Evolutionary conservation across 148 eudicot species (phyloP).

Genomic region (Salicornia ramosissima): DNA sequence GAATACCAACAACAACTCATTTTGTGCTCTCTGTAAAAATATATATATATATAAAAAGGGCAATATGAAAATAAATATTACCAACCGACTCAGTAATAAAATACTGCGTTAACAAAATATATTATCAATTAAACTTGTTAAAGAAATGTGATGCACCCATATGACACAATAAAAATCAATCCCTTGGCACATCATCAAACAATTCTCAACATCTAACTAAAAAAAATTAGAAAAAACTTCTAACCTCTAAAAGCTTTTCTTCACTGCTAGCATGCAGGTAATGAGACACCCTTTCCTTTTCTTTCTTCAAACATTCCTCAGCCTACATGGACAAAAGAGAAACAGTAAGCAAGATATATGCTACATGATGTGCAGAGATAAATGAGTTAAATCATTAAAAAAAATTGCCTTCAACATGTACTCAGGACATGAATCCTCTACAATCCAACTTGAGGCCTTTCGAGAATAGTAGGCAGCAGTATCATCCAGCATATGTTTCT

Average conservation of each 20-base stretch:
- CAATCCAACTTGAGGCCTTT: slow-evolving; percentile 68
- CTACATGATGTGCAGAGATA: not conserved
- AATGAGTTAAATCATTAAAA: not conserved
- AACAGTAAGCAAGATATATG: not conserved
- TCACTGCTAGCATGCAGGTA: slow-evolving; percentile 65
- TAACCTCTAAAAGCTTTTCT: slow-evolving; percentile 60
- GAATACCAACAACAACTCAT: slow-evolving; percentile 48
- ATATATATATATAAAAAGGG: not conserved
- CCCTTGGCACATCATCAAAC: not conserved
- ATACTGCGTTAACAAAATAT: no score
- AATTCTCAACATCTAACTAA: no score
- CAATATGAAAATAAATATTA: not conserved
- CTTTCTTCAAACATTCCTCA: slow-evolving; percentile 61
- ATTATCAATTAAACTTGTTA: no score
- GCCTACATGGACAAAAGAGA: slow-evolving; percentile 33
- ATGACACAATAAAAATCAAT: not conserved
- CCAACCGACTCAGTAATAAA: not conserved
- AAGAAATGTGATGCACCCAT: no score
- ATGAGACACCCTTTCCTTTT: slow-evolving; percentile 62
- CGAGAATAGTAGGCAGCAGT: slow-evolving; percentile 66
- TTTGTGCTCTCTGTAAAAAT: slow-evolving; percentile 42
- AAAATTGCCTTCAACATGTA: slow-evolving; percentile 63
- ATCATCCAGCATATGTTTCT: slow-evolving; percentile 41
- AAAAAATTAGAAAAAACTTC: slow-evolving; percentile 37
- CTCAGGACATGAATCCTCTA: slow-evolving; percentile 67